Evolutionary conservation across 257 asterid genomes (phyloP).

Genomic region (Rhazya stricta): DNA sequence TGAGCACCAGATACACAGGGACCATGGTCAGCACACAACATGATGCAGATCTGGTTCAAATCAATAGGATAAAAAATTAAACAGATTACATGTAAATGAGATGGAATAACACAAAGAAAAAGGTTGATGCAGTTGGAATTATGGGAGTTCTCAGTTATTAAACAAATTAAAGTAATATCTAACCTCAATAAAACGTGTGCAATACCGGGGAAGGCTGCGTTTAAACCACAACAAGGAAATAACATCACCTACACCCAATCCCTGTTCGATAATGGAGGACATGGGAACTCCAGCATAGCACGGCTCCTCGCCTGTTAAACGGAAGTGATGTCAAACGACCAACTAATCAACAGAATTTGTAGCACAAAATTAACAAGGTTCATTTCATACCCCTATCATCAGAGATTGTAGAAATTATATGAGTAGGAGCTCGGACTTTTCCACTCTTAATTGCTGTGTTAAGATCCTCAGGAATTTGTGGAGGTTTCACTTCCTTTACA

Average conservation of each 20-base stretch:
- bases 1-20: constrained; percentile 99
- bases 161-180: constrained; percentile 16
- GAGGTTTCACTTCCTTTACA: constrained; percentile 82
- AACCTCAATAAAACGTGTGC: constrained; percentile 96
- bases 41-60: constrained; percentile 75
- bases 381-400: constrained; percentile 77
- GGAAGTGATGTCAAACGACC: constrained; percentile 8
- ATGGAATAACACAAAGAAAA: neutral
- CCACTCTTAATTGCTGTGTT: constrained; percentile 88
- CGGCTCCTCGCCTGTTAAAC: constrained; percentile 91
- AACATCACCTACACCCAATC: constrained; percentile 97
- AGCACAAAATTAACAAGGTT: constrained; percentile 8
- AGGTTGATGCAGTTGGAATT: neutral
- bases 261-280: constrained; percentile 97
- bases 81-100: constrained; percentile 11
- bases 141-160: neutral
- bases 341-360: neutral
- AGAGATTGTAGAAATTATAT: constrained; percentile 93
- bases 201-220: constrained; percentile 95
- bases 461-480: constrained; percentile 99
- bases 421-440: constrained; percentile 98
- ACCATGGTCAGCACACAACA: constrained; percentile 99
- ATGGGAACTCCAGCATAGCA: constrained; percentile 90
- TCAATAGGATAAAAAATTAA: constrained; percentile 10
- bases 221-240: constrained; percentile 96